Percentiles rank a stretch among this genome's conserved stretches.
Evolutionary conservation across 2,329 filamentous ascomycete species (phyloP).

Genomic region (Tricladium varicosporioides): DNA sequence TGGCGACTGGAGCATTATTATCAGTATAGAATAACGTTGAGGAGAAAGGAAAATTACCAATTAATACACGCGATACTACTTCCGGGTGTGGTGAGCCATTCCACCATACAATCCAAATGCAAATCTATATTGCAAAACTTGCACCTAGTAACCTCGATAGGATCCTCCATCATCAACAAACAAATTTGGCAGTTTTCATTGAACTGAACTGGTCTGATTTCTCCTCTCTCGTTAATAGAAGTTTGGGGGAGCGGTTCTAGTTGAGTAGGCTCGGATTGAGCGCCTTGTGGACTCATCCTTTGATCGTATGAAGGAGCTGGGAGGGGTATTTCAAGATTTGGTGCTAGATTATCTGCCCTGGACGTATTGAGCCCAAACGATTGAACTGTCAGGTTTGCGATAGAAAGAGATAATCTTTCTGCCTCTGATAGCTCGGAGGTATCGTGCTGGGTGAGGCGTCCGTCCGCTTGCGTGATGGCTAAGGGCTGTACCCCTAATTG

Average conservation of each 20-base stretch:
- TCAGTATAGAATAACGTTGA: not conserved
- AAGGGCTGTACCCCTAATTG: not conserved
- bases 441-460: not conserved
- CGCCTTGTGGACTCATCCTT: not conserved
- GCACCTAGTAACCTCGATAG: not conserved
- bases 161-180: not conserved
- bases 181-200: not conserved
- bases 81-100: not conserved
- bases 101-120: not conserved
- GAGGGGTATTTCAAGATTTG: not conserved
- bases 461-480: not conserved
- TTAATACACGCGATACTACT: not conserved
- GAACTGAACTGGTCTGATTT: not conserved
- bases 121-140: slow-evolving; percentile 1
- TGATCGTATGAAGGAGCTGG: not conserved
- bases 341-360: not conserved
- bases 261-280: not conserved
- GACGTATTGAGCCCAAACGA: not conserved
- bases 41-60: not conserved
- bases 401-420: not conserved
- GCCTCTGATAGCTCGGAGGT: not conserved
- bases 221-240: not conserved
- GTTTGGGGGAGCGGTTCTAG: not conserved
- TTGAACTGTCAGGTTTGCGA: not conserved
- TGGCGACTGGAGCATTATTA: not conserved